These are phyloP conservation scores for Phaseolus lunatus DNA, from an alignment of 306 rosid species.

Conservation along the genomic window DNA sequence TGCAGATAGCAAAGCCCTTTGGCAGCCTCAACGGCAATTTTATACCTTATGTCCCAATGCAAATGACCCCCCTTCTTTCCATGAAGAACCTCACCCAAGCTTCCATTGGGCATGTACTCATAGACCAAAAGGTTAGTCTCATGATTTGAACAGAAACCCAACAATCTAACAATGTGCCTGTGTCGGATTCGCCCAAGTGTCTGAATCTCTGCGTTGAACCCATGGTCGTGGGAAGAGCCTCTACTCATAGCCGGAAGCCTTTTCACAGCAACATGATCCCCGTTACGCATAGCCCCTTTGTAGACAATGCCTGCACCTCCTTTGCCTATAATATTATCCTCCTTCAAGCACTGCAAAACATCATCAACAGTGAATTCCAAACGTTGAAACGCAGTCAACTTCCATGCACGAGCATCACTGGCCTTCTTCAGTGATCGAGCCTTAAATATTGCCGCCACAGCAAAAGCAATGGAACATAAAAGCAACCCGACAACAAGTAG, in stretches of 20 bases:
- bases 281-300: slow-evolving; percentile 80
- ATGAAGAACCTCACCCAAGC: slow-evolving; percentile 95
- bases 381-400: slow-evolving; percentile 89
- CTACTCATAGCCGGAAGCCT: slow-evolving; percentile 91
- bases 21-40: slow-evolving; percentile 92
- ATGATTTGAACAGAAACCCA: slow-evolving; percentile 96
- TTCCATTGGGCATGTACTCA: slow-evolving; percentile 98
- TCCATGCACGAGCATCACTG: slow-evolving; percentile 87
- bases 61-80: slow-evolving; percentile 98
- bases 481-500: slow-evolving; percentile 81
- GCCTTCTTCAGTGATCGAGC: slow-evolving; percentile 89
- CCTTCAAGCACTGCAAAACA: slow-evolving; percentile 86
- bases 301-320: slow-evolving; percentile 99
- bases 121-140: slow-evolving; percentile 95
- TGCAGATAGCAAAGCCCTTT: slow-evolving; percentile 98
- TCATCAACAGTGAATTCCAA: slow-evolving; percentile 91
- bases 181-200: slow-evolving; percentile 91
- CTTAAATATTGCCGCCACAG: slow-evolving; percentile 79
- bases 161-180: slow-evolving; percentile 85
- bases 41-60: slow-evolving; percentile 90
- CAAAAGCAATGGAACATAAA: slow-evolving; percentile 76
- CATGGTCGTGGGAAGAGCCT: slow-evolving; percentile 95
- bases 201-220: slow-evolving; percentile 98
- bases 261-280: slow-evolving; percentile 88
- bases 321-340: slow-evolving; percentile 93